A percentile compares a stretch with the other conserved stretches of the same genome.
phyloP scores from a whole-genome alignment of 2,329 filamentous ascomycete species.

The Monilinia polystroma region DNA sequence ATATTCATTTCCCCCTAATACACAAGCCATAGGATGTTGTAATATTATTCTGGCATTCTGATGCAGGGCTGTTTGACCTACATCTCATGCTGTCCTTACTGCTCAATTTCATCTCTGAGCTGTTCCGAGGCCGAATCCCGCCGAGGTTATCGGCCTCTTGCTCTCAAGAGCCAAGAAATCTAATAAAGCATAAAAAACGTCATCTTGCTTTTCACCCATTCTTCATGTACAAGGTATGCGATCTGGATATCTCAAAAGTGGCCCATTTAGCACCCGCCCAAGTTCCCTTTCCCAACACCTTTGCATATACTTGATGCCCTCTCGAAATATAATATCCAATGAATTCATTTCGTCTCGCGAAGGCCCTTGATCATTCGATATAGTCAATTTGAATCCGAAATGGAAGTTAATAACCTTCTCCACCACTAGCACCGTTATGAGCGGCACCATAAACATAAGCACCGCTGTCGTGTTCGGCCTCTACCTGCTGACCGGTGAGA shows the following conservation, averaged over 20 bases:
- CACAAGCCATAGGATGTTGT: slow-evolving; percentile 23
- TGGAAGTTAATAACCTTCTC: slow-evolving; percentile 35
- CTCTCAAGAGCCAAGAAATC: slow-evolving; percentile 38
- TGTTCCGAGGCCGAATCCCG: slow-evolving; percentile 23
- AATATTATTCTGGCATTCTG: slow-evolving; percentile 21
- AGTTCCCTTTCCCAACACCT: slow-evolving; percentile 30
- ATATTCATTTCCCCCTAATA: slow-evolving; percentile 8
- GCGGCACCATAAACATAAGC: slow-evolving; percentile 48
- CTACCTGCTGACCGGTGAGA: slow-evolving; percentile 38
- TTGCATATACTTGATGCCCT: slow-evolving; percentile 38
- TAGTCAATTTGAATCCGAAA: slow-evolving; percentile 20
- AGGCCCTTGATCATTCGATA: slow-evolving; percentile 9
- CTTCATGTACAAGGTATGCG: slow-evolving; percentile 36
- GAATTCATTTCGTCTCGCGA: slow-evolving; percentile 12
- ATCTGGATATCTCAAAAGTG: slow-evolving; percentile 25
- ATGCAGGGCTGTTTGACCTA: slow-evolving; percentile 38
- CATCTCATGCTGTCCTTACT: slow-evolving; percentile 31
- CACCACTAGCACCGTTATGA: slow-evolving; percentile 54
- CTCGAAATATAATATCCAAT: slow-evolving; percentile 30
- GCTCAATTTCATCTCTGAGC: slow-evolving; percentile 26
- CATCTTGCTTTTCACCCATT: slow-evolving; percentile 36
- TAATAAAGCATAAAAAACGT: slow-evolving; percentile 34
- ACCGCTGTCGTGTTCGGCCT: slow-evolving; percentile 40
- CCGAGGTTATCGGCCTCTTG: slow-evolving; percentile 31
- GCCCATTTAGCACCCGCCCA: slow-evolving; percentile 26